Evolutionary conservation across 352 stramenopile species (phyloP).

Genomic region (Phytophthora cryptogea): DNA sequence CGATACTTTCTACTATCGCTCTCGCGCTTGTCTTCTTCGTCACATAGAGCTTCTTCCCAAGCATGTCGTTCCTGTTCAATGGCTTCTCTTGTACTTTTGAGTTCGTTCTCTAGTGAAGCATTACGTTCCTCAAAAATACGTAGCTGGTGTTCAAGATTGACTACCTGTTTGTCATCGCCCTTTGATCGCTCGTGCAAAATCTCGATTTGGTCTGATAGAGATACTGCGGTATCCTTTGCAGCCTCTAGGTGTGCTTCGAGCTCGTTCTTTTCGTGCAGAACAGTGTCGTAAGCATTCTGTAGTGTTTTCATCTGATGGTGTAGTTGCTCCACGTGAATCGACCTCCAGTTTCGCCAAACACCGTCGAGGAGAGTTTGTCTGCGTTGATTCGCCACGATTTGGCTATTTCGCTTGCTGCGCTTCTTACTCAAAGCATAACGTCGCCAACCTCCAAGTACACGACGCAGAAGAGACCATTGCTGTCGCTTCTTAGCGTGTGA

Average conservation of each 20-base stretch:
- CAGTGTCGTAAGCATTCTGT: conserved; percentile 15
- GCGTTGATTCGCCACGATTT: conserved; percentile 25
- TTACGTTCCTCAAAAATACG: conserved; percentile 34
- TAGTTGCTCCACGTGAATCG: conserved; percentile 22
- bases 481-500: conserved; percentile 33
- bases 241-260: conserved; percentile 51
- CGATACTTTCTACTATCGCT: conserved; percentile 34
- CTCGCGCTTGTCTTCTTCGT: conserved; percentile 32
- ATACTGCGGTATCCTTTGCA: conserved; percentile 39
- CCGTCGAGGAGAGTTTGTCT: conserved; percentile 17
- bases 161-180: conserved; percentile 32
- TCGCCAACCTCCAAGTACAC: conserved; percentile 31
- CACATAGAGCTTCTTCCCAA: conserved; percentile 34
- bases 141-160: conserved; percentile 41
- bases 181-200: conserved; percentile 35
- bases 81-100: conserved; percentile 17
- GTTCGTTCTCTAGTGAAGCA: conserved; percentile 24
- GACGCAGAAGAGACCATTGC: conserved; percentile 24
- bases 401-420: conserved; percentile 22
- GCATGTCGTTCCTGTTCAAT: conserved; percentile 35
- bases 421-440: conserved; percentile 18
- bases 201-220: conserved; percentile 47
- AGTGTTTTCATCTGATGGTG: conserved; percentile 21
- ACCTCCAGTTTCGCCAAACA: conserved; percentile 55
- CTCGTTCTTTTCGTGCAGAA: conserved; percentile 43